Percentiles rank a stretch among this genome's conserved stretches.
These are phyloP conservation scores for Pseudonectria buxi DNA, from an alignment of 2,329 filamentous ascomycete species.

Conservation along the genomic window DNA sequence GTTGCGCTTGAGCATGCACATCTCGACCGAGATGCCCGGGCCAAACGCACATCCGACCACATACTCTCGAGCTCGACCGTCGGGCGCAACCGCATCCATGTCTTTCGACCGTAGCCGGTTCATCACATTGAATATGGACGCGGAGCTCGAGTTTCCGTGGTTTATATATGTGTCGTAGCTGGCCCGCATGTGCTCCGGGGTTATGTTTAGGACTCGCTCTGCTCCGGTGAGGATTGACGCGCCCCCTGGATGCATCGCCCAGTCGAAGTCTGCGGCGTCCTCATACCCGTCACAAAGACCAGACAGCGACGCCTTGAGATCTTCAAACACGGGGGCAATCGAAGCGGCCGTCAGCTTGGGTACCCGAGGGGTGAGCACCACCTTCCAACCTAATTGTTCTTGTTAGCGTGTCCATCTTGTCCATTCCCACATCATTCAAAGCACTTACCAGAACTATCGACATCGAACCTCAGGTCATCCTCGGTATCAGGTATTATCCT, in stretches of 20 bases:
- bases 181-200: slow-evolving; percentile 59
- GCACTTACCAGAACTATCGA: slow-evolving; percentile 50
- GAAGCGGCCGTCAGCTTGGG: slow-evolving; percentile 47
- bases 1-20: slow-evolving; percentile 55
- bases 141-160: slow-evolving; percentile 63
- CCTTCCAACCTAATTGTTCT: slow-evolving; percentile 59
- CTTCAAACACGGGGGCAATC: slow-evolving; percentile 47
- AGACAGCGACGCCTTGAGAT: slow-evolving; percentile 44
- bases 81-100: slow-evolving; percentile 51
- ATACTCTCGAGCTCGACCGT: slow-evolving; percentile 44
- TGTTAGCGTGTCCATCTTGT: slow-evolving; percentile 10
- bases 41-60: slow-evolving; percentile 65
- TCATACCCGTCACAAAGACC: slow-evolving; percentile 38
- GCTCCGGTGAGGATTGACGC: slow-evolving; percentile 59
- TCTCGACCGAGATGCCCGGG: slow-evolving; percentile 61
- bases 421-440: background rate
- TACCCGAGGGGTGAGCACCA: slow-evolving; percentile 55
- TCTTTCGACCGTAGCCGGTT: slow-evolving; percentile 52
- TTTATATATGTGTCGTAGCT: slow-evolving; percentile 63
- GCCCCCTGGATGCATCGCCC: slow-evolving; percentile 67
- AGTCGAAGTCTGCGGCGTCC: slow-evolving; percentile 57
- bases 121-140: slow-evolving; percentile 63
- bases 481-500: slow-evolving; percentile 55
- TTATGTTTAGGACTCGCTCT: slow-evolving; percentile 50
- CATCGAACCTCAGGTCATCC: slow-evolving; percentile 57